Conservation (phyloP, 2,329 filamentous ascomycete genomes). For the Alternaria solani region DNA sequence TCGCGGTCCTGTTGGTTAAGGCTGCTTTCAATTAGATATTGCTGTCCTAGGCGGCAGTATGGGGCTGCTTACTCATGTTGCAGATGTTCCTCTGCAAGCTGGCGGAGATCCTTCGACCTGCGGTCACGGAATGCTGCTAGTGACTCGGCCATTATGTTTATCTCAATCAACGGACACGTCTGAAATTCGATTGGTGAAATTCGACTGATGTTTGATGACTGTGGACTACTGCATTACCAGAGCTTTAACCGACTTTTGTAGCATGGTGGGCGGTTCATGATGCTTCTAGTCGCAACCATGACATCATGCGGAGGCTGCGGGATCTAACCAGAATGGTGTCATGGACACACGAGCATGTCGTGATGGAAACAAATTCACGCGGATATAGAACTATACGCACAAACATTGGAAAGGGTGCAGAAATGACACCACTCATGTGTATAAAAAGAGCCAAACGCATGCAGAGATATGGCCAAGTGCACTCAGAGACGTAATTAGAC, state of each 20-base stretch:
- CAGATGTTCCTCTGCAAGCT: constrained; percentile 44
- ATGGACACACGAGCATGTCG: constrained; percentile 10
- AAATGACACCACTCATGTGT: neutral
- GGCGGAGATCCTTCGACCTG: constrained; percentile 38
- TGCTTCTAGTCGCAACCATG: constrained; percentile 18
- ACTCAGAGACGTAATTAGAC: neutral
- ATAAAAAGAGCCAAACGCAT: neutral
- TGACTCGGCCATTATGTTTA: constrained; percentile 36
- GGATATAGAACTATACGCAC: neutral
- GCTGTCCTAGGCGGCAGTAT: neutral
- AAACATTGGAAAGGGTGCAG: neutral
- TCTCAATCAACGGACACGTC: neutral
- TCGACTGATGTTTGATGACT: neutral
- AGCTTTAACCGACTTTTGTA: neutral
- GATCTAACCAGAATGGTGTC: constrained; percentile 10
- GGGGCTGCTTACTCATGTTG: constrained; percentile 42
- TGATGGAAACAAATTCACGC: neutral
- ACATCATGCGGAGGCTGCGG: constrained; percentile 23
- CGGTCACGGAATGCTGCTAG: constrained; percentile 43
- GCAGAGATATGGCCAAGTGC: neutral
- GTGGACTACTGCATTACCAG: neutral
- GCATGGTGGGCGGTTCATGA: constrained; percentile 4
- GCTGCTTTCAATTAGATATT: constrained; percentile 26
- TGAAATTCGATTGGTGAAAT: neutral
- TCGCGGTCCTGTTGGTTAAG: constrained; percentile 67